A percentile compares a stretch with the other conserved stretches of the same genome.
Evolutionary conservation across 2,329 filamentous ascomycete species (phyloP).

Genomic region (Pseudonectria foliicola): DNA sequence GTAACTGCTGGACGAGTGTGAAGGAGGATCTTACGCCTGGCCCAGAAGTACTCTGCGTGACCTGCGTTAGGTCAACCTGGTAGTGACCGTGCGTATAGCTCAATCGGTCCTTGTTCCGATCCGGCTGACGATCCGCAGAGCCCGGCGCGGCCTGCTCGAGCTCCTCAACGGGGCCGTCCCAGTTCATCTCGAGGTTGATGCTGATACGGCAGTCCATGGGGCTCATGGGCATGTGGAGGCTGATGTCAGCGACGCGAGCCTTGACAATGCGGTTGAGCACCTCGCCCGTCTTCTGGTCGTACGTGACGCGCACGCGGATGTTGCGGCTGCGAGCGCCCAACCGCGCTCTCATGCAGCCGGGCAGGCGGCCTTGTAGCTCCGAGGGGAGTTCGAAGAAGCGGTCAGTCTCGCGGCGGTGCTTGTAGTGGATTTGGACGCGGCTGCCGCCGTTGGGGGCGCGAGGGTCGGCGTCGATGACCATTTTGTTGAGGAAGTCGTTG

Average conservation of each 20-base stretch:
- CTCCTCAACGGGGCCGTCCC: constrained; percentile 59
- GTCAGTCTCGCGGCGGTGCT: constrained; percentile 76
- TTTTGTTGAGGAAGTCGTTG: constrained; percentile 77
- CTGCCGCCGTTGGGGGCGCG: constrained; percentile 38
- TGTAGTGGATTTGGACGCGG: constrained; percentile 65
- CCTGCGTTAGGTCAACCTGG: constrained; percentile 89
- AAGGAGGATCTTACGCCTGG: constrained; percentile 27
- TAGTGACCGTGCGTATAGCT: constrained; percentile 86
- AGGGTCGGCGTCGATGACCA: constrained; percentile 52
- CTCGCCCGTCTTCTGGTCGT: constrained; percentile 63
- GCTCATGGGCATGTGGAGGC: constrained; percentile 70
- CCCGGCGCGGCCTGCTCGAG: constrained; percentile 35
- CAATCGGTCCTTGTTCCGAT: constrained; percentile 81
- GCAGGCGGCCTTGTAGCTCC: constrained; percentile 52
- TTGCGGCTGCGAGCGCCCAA: constrained; percentile 42
- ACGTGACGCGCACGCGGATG: constrained; percentile 55
- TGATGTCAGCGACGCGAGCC: constrained; percentile 77
- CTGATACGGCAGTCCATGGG: constrained; percentile 89
- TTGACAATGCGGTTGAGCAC: constrained; percentile 85
- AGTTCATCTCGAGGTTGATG: constrained; percentile 90
- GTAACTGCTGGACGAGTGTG: no score
- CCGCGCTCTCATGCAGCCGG: constrained; percentile 55
- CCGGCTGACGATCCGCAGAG: constrained; percentile 37
- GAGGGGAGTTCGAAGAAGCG: constrained; percentile 71
- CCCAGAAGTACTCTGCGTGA: constrained; percentile 45